Conservation (phyloP, 2,329 filamentous ascomycete genomes). For the Epichloe gansuensis region DNA sequence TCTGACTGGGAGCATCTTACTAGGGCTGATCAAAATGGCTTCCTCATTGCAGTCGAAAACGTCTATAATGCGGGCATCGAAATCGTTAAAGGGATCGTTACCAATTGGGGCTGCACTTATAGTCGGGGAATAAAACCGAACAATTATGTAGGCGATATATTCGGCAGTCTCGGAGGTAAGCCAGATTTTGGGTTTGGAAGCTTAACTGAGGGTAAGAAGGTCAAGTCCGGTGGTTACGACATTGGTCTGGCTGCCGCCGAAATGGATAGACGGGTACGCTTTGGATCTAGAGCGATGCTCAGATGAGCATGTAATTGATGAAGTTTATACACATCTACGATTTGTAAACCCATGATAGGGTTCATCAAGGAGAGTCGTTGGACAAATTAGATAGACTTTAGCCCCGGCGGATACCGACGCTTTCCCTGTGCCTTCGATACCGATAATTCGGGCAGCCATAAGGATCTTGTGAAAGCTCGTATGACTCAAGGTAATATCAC, state of each 20-base stretch:
- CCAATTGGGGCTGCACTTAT: slow-evolving; percentile 48
- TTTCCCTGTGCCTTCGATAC: no score
- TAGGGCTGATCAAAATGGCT: slow-evolving; percentile 49
- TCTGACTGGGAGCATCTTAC: slow-evolving; percentile 48
- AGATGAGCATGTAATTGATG: slow-evolving; percentile 8
- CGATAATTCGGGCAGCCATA: no score
- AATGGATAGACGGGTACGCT: slow-evolving; percentile 15
- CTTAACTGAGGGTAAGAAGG: slow-evolving; percentile 24
- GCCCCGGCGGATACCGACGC: no score
- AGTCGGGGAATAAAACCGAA: slow-evolving; percentile 40
- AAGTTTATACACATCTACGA: not conserved
- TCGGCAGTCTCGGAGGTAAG: slow-evolving; percentile 52
- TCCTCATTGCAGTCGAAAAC: slow-evolving; percentile 50
- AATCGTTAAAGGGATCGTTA: slow-evolving; percentile 52
- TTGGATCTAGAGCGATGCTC: slow-evolving; percentile 13
- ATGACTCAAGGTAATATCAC: no score
- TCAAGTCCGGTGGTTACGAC: slow-evolving; percentile 13
- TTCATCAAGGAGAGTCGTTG: no score
- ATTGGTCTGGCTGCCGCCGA: slow-evolving; percentile 15
- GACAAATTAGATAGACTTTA: no score
- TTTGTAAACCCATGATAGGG: no score
- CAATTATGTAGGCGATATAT: slow-evolving; percentile 62
- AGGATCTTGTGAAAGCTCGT: no score
- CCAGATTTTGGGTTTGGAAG: slow-evolving; percentile 53
- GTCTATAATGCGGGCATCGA: slow-evolving; percentile 53